Base-by-base conservation (phyloP, 2,329 filamentous ascomycete genomes). In the Cadophora sp. region DNA sequence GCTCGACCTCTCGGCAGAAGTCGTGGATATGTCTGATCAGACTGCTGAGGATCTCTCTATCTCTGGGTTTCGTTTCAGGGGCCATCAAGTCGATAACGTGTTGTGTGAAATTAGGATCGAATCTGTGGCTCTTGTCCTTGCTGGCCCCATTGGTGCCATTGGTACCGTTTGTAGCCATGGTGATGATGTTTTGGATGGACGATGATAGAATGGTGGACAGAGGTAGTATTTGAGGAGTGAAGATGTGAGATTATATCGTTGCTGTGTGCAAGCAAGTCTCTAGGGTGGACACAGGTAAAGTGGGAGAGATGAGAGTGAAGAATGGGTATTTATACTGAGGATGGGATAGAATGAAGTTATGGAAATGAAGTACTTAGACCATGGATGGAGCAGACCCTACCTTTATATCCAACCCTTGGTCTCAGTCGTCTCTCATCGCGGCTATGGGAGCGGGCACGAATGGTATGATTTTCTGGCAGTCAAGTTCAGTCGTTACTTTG, bases 71-170 rank as follows among this genome's bases (percentile, higher is more conserved):
- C 14, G 88, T 88, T 75, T 91, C 88, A 74, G 91, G 89, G 64
- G 90, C 88, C 83, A 93, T 93, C 74, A 89, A 85, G 72, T 92
- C 86, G 77, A 94, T 84, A 80, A 93, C 91, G 79, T 89, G 85
- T 74, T 89, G 81, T 64, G 92, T 95, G 83, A 94, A 94, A 81
- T 86, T 87, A 74, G 92, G 92, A 79, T 95, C 92, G 82, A 92
- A 93, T 75, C 78, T 72, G 66, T 62, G 43, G 56, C 31, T 53
- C 50, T 55, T 64, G 24, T 55, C 48, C 19, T 40, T 53, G 34
- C 46, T 61, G 43, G 67, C 24, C 4, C 59, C 60, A 58, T 67
- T 50, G 51, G 40, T 64, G 43, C 53, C 61, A 26, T 61, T 68
- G 29, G 66, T 62, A 50, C 55, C 67, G 62, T 64, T 64, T 14